Evolutionary conservation across 208 protist species (phyloP).

Genomic region (Trypanosomatidae sp.): DNA sequence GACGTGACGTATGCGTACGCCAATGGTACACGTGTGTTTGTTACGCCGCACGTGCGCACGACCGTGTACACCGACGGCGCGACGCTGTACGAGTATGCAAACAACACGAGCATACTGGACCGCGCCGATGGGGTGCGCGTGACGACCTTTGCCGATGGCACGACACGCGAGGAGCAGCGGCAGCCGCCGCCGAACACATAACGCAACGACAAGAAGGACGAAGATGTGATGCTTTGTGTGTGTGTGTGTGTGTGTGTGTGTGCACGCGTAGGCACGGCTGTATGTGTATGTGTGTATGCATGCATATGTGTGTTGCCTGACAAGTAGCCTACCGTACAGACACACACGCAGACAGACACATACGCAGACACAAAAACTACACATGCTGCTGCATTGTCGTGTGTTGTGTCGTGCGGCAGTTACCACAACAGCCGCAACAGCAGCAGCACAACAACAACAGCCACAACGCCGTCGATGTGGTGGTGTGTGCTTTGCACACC

Average conservation of each 20-base stretch:
- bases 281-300: neutral
- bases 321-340: neutral
- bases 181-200: slow-evolving; percentile 3
- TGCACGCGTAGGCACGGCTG: neutral
- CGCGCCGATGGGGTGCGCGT: slow-evolving; percentile 62
- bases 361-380: neutral
- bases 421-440: neutral
- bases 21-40: slow-evolving; percentile 56
- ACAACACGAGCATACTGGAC: slow-evolving; percentile 57
- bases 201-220: neutral
- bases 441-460: neutral
- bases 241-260: too few species aligned
- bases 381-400: slow-evolving; percentile 2
- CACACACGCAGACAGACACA: neutral
- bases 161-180: slow-evolving; percentile 28
- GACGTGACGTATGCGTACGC: slow-evolving; percentile 30
- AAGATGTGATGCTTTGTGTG: neutral
- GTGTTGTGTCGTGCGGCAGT: neutral
- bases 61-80: slow-evolving; percentile 47
- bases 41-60: slow-evolving; percentile 33
- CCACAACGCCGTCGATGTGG: neutral
- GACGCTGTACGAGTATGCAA: slow-evolving; percentile 68
- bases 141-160: slow-evolving; percentile 63
- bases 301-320: neutral
- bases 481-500: slow-evolving; percentile 33